Conservation (phyloP, 2,329 filamentous ascomycete genomes). For the Phaeosphaeriaceae sp. region DNA sequence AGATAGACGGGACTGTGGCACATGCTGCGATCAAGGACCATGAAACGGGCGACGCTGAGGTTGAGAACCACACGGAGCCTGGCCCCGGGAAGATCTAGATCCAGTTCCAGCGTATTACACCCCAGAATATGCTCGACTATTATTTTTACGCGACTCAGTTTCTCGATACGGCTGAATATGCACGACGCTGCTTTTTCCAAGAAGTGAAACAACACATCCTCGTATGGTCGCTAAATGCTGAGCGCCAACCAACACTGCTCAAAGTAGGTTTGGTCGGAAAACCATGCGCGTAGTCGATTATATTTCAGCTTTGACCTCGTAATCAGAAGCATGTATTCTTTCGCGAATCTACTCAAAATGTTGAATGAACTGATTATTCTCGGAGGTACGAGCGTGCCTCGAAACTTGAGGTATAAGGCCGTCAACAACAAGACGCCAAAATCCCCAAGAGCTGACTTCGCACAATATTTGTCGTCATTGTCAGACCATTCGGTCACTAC, state of each 20-base stretch:
- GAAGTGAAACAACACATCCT: constrained; percentile 11
- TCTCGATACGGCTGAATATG: background rate
- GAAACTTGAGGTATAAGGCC: too few relatives aligned
- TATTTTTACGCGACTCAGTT: background rate
- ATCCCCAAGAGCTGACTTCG: background rate
- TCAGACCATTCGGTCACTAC: constrained; percentile 15
- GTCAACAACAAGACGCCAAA: background rate
- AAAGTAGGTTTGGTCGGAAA: too few relatives aligned
- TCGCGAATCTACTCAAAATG: too few relatives aligned
- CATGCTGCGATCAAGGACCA: constrained; percentile 10
- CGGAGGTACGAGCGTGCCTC: too few relatives aligned
- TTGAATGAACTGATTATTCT: too few relatives aligned
- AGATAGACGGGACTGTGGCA: constrained; percentile 11
- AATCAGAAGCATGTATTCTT: too few relatives aligned
- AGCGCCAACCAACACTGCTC: background rate
- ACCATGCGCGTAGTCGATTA: too few relatives aligned
- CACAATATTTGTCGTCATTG: constrained; percentile 13
- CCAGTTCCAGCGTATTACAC: background rate
- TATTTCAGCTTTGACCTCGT: too few relatives aligned
- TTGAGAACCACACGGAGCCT: constrained; percentile 6
- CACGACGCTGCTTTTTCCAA: constrained; percentile 5
- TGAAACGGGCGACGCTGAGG: constrained; percentile 9
- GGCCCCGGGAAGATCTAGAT: constrained; percentile 14
- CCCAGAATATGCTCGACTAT: background rate
- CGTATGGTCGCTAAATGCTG: background rate